phyloP scores from a whole-genome alignment of 495 filamentous ascomycete species.

The Aspergillus incahuasiensis region DNA sequence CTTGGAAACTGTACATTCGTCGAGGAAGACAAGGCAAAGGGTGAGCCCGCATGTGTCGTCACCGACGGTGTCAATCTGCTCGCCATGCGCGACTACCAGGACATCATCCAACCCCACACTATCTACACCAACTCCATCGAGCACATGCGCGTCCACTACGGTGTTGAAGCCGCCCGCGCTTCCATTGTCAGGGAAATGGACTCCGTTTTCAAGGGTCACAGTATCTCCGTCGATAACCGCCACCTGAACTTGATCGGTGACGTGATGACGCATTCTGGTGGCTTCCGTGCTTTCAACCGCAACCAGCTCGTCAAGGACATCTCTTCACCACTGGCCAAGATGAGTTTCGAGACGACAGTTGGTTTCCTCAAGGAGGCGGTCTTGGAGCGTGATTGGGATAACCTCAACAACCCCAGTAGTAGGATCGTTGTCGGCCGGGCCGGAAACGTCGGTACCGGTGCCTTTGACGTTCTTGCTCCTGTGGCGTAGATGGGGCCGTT shows the following conservation, averaged over 20 bases:
- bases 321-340: constrained; percentile 89
- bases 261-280: constrained; percentile 88
- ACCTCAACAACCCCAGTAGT: constrained; percentile 76
- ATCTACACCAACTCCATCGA: constrained; percentile 91
- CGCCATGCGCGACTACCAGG: constrained; percentile 82
- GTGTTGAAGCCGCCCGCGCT: constrained; percentile 85
- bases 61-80: constrained; percentile 84
- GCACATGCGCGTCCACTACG: constrained; percentile 77
- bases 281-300: constrained; percentile 85
- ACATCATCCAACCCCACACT: constrained; percentile 79
- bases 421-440: constrained; percentile 83
- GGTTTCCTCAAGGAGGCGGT: constrained; percentile 90
- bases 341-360: constrained; percentile 97
- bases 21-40: constrained; percentile 55
- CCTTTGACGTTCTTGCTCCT: constrained; percentile 80
- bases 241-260: constrained; percentile 96
- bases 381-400: constrained; percentile 83
- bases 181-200: constrained; percentile 85
- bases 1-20: constrained; percentile 68
- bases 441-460: constrained; percentile 80
- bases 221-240: constrained; percentile 86
- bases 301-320: constrained; percentile 73
- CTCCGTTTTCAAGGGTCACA: constrained; percentile 83
- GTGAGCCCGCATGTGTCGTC: constrained; percentile 55
- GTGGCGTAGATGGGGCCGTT: constrained; percentile 36